These are phyloP conservation scores for Eucalyptus tenuipes DNA, from an alignment of 345 rosid genomes.

Conservation along the genomic window DNA sequence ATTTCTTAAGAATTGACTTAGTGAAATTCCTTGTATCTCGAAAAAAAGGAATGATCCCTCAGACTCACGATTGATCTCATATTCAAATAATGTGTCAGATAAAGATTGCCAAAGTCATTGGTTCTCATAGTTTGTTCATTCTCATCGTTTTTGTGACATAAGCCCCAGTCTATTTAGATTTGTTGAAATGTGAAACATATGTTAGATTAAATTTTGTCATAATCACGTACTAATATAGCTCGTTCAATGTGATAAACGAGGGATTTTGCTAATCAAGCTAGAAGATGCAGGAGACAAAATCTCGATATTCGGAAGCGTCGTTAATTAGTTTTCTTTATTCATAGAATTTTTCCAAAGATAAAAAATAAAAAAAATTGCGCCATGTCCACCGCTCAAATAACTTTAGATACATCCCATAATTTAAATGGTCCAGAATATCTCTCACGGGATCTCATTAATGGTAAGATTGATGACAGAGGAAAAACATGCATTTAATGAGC, in stretches of 20 bases:
- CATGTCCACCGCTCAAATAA: background rate
- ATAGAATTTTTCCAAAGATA: background rate
- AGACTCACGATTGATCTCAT: background rate
- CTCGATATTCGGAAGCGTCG: background rate
- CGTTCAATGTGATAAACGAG: background rate
- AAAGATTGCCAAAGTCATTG: background rate
- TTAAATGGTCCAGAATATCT: background rate
- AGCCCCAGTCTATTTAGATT: background rate
- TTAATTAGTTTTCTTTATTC: background rate
- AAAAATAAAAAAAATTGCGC: background rate
- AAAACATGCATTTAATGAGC: background rate
- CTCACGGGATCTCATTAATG: background rate
- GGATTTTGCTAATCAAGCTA: background rate
- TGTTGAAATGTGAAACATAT: background rate
- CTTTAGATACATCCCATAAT: background rate
- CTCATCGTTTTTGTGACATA: background rate
- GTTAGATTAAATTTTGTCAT: background rate
- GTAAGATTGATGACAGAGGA: background rate
- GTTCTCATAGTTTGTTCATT: background rate
- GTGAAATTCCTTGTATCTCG: background rate
- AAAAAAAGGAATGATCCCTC: background rate
- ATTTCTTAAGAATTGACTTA: background rate
- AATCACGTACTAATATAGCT: background rate
- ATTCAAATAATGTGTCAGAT: background rate
- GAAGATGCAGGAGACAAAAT: background rate